Base-by-base conservation (phyloP, 225 moss, liverwort and hornwort genomes). In the Polytrichum formosum region DNA sequence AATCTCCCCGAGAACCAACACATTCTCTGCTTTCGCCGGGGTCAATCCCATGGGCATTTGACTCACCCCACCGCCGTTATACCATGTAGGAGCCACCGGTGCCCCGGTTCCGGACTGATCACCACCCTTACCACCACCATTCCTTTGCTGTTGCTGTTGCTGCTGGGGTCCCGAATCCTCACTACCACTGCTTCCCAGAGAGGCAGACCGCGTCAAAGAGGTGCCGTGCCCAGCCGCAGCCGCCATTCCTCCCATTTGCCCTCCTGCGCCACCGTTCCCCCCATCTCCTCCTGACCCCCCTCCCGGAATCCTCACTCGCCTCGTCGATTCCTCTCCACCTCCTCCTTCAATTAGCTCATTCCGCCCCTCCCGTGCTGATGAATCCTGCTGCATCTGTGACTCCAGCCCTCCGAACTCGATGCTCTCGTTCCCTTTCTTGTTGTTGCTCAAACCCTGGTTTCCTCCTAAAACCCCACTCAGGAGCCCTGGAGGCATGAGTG, bases 121-220 rank as follows among this genome's bases (percentile, higher is more conserved):
- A 13, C 79, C 46, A 46, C 46, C 46, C 16, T 46, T 46, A 46
- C 46, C 10, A 46, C 46, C 46, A 46, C 46, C 16, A 46, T 46
- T 46, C 85, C 70, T 77, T 76, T 55, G 72, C 80, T 31, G 31
- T 63, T 77, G 81, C 69, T 33, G 35, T 60, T 30, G 64, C 63
- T 77, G 81, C 66, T 84, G 92, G 5, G 88, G 80, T 8, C 92
- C 92, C n/a, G 97, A 97, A 67, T 94, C 97, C 68, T 97, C 97
- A 73, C 97, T 97, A 6, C 92, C 94, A 60, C 92, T 94, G 76
- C 94, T 94, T 26, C 97, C 97, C 10, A 94, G 83, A 6, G 97
- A 97, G 18, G 94, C 79, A 2, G 94, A 97, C 73, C 97, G 78
- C 10, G 88, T 85, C 17, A 94, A 84, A 0, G 91, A 85, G 72